phyloP scores from a whole-genome alignment of 2,329 filamentous ascomycete genomes.

The Diaporthe sp. region DNA sequence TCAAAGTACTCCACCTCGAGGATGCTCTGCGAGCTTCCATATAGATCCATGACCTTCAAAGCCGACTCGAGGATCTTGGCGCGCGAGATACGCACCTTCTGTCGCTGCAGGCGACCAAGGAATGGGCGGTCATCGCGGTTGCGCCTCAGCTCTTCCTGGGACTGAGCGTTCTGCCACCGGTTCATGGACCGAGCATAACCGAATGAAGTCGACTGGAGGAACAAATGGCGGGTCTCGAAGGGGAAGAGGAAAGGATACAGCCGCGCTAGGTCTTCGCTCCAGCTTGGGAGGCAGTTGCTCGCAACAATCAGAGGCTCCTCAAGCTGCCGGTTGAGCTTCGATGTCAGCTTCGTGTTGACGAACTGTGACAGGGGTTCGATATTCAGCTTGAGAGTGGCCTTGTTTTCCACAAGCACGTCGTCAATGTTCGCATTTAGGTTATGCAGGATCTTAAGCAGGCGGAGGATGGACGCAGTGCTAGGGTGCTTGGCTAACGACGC shows the following conservation, averaged over 20 bases:
- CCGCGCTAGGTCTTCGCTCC: conserved; percentile 94
- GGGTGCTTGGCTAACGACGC: conserved; percentile 85
- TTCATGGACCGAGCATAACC: conserved; percentile 98
- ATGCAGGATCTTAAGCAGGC: conserved; percentile 89
- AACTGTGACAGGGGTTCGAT: conserved; percentile 91
- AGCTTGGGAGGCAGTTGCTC: conserved; percentile 93
- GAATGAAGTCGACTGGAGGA: conserved; percentile 97
- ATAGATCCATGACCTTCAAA: conserved; percentile 98
- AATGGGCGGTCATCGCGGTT: conserved; percentile 93
- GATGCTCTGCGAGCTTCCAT: conserved; percentile 95
- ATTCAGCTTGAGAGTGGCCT: conserved; percentile 75
- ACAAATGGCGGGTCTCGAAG: conserved; percentile 96
- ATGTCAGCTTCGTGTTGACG: conserved; percentile 97
- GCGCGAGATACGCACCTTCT: conserved; percentile 97
- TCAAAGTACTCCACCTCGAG: conserved; percentile 99
- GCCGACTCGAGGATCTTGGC: conserved; percentile 96
- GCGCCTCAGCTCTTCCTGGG: conserved; percentile 80
- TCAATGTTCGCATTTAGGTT: conserved; percentile 93
- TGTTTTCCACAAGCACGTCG: conserved; percentile 85
- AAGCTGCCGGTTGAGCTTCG: conserved; percentile 95
- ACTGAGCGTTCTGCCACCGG: conserved; percentile 93
- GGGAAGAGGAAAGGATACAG: conserved; percentile 97
- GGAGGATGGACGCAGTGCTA: conserved; percentile 86
- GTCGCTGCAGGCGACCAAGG: conserved; percentile 89
- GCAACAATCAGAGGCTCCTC: conserved; percentile 97